phyloP scores from a whole-genome alignment of 1,139 yeast species.

The Candida anutae region DNA sequence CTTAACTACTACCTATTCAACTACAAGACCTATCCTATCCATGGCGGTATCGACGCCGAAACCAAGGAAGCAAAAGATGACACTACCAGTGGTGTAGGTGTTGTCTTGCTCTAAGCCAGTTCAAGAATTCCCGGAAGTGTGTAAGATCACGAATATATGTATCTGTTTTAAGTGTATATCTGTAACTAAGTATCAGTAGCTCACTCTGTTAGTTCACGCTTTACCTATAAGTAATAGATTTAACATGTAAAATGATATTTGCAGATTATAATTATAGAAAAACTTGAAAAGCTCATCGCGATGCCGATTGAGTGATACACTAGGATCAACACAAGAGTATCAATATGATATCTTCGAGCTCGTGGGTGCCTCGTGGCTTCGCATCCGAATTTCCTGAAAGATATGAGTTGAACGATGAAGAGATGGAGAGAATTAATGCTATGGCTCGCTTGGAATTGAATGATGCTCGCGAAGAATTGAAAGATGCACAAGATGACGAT shows the following conservation, averaged over 20 bases:
- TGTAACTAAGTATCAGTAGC: too few species aligned
- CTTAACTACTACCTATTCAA: conserved; percentile 88
- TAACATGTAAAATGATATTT: too few species aligned
- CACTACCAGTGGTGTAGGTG: conserved; percentile 77
- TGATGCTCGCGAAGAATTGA: conserved; percentile 61
- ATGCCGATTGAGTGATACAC: too few species aligned
- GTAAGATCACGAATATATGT: too few species aligned
- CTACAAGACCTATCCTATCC: conserved; percentile 71
- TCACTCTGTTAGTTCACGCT: too few species aligned
- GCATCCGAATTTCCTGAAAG: conserved; percentile 90
- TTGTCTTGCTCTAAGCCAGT: conserved; percentile 56
- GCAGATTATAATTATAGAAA: too few species aligned
- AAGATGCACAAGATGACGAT: conserved; percentile 22
- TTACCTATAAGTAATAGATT: too few species aligned
- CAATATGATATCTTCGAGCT: conserved; percentile 78
- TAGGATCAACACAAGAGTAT: not conserved
- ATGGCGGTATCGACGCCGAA: conserved; percentile 64
- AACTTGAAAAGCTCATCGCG: too few species aligned
- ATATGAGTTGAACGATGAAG: conserved; percentile 84
- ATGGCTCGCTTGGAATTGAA: conserved; percentile 77
- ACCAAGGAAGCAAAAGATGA: conserved; percentile 44
- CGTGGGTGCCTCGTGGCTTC: conserved; percentile 96
- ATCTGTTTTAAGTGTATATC: too few species aligned
- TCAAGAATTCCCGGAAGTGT: too few species aligned
- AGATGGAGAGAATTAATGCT: conserved; percentile 81